A percentile compares a stretch with the other conserved stretches of the same genome.
Conservation (phyloP, 495 filamentous ascomycete genomes). For the Schizothecium vesticola region DNA sequence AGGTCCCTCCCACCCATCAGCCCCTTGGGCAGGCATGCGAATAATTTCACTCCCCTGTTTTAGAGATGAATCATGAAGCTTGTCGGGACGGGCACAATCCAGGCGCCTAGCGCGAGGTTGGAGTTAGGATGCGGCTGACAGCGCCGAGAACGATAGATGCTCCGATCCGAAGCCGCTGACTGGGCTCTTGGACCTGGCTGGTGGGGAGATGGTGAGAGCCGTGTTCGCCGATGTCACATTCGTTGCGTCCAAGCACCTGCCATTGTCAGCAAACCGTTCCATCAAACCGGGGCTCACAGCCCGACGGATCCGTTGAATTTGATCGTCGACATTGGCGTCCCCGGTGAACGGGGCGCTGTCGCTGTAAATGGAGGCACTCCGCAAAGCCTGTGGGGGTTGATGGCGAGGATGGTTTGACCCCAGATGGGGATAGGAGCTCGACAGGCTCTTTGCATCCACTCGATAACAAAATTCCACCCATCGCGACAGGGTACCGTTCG, state of each 20-base stretch:
- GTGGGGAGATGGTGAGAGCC: neutral
- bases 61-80: neutral
- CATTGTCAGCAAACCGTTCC: neutral
- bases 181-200: neutral
- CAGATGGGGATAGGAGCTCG: neutral
- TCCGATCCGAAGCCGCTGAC: neutral
- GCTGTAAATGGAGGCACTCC: neutral
- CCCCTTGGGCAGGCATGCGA: neutral
- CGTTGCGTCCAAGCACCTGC: neutral
- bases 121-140: neutral
- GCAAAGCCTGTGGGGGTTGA: neutral
- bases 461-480: neutral
- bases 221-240: neutral
- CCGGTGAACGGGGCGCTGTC: neutral
- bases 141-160: conserved; percentile 4
- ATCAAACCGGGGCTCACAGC: neutral
- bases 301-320: neutral
- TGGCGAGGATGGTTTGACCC: neutral
- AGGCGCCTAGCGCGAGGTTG: neutral
- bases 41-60: neutral
- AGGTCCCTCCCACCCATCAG: neutral
- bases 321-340: neutral
- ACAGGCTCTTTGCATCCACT: neutral
- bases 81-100: neutral
- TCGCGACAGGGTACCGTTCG: neutral